Conservation (phyloP, 2,329 filamentous ascomycete species). For the Aureobasidium sp. region DNA sequence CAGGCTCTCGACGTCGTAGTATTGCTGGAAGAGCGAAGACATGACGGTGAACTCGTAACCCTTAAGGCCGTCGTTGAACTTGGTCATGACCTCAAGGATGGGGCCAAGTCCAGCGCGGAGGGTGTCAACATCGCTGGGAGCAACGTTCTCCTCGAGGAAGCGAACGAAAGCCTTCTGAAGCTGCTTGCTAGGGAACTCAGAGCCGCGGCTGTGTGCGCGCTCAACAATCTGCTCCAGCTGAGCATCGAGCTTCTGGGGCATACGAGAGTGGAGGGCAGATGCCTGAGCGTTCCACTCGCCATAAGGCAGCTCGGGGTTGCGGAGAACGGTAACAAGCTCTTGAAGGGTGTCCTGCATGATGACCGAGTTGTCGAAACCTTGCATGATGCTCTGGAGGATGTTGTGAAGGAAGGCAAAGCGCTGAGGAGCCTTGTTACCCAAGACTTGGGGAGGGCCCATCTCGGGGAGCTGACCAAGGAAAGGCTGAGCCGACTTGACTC, state of each 20-base stretch:
- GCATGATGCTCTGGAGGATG: slow-evolving; percentile 79
- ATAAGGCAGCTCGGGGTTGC: slow-evolving; percentile 84
- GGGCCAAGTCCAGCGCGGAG: slow-evolving; percentile 69
- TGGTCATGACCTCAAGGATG: slow-evolving; percentile 67
- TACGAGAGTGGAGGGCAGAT: slow-evolving; percentile 91
- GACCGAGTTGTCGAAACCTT: slow-evolving; percentile 94
- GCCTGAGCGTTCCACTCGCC: slow-evolving; percentile 96
- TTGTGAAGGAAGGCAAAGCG: slow-evolving; percentile 69
- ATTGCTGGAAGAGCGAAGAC: slow-evolving; percentile 69
- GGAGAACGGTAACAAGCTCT: slow-evolving; percentile 82
- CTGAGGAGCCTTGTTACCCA: slow-evolving; percentile 88
- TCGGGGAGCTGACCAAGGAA: slow-evolving; percentile 88
- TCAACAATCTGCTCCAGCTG: slow-evolving; percentile 82
- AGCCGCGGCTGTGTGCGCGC: slow-evolving; percentile 65
- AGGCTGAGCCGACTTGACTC: slow-evolving; percentile 92
- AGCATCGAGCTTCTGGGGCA: slow-evolving; percentile 86
- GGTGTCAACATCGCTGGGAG: slow-evolving; percentile 62
- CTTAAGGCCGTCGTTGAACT: slow-evolving; percentile 84
- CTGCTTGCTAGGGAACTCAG: slow-evolving; percentile 88
- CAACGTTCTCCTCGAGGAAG: slow-evolving; percentile 82
- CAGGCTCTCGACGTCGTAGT: slow-evolving; percentile 74
- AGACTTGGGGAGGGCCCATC: slow-evolving; percentile 76
- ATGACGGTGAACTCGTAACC: slow-evolving; percentile 82
- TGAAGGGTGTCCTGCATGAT: slow-evolving; percentile 85
- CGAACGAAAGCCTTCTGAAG: slow-evolving; percentile 76